Base-by-base conservation (phyloP, 2,329 filamentous ascomycete genomes). In the Stromatinia cepivora region DNA sequence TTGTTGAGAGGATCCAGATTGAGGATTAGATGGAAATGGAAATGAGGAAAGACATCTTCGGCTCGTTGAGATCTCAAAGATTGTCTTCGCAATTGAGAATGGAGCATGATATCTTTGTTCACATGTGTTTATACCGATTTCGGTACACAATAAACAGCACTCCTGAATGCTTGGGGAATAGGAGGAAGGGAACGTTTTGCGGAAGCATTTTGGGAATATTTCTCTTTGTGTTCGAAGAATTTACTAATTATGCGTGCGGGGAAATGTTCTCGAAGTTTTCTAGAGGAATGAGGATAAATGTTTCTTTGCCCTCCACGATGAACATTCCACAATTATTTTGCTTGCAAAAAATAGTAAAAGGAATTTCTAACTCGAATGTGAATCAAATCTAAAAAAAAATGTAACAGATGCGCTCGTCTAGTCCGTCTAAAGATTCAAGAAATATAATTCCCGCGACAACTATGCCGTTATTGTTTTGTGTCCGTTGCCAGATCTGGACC, bases 401-500 rank as follows among this genome's bases (percentile, higher is more conserved):
- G 7, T 15, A 39, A 25, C 9, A 10, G 28, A 36, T 31, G 20
- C 66, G 46, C 46, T 42, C 25, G 48, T 62, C 36, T 64, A 59
- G 36, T 59, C n/a, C n/a, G 34, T 42, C 25, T 53, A n/a, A 11
- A 45, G 6, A 31, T 22, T 8, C 31, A 3, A 15, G 8, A 34
- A 3, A 46, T n/a, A 8, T 25, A n/a, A 8, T 13, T 45, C 20
- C 39, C 28, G 10, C 39, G 48, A 48, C 58, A 69, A 63, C 59
- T 69, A 63, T 69, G 58, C 66, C 66, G 50, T 31, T 13, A 54
- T 45, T 46, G 46, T n/a, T 54, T 64, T 64, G 8, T 42, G 28
- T n/a, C 50, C 50, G 9, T 45, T 45, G 9, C 63, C 36, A 59
- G 36, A 13, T 69, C 72, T 75, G 6, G 77, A 76, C 82, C 82